Evolutionary conservation across 2,329 filamentous ascomycete genomes (phyloP).

Genomic region (Fusarium papillatum): DNA sequence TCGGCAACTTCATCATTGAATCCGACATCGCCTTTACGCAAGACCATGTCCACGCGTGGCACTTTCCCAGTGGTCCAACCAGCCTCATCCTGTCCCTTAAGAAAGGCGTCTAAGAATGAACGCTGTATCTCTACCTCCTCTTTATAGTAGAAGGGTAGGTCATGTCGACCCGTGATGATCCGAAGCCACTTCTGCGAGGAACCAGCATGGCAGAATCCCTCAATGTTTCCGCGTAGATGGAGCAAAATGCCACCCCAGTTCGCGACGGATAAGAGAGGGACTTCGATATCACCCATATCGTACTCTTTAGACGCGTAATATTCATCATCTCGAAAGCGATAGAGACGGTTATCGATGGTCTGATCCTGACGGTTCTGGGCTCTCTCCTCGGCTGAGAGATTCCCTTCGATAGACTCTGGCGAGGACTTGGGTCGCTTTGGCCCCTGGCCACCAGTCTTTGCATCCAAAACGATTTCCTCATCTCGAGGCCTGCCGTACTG

Average conservation of each 20-base stretch:
- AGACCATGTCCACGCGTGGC: slow-evolving; percentile 69
- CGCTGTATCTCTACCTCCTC: slow-evolving; percentile 77
- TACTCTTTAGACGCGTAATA: background rate
- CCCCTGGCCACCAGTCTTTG: background rate
- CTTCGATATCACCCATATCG: slow-evolving; percentile 71
- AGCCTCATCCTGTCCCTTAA: slow-evolving; percentile 72
- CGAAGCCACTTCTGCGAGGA: slow-evolving; percentile 76
- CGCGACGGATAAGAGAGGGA: slow-evolving; percentile 74
- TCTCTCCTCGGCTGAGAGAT: background rate
- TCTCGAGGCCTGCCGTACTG: slow-evolving; percentile 70
- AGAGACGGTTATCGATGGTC: slow-evolving; percentile 51
- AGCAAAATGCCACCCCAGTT: slow-evolving; percentile 80
- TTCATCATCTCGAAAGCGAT: background rate
- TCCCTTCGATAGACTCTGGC: background rate
- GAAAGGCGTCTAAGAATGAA: slow-evolving; percentile 77
- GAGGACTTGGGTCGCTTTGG: background rate
- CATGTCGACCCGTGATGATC: slow-evolving; percentile 77
- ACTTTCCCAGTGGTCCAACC: slow-evolving; percentile 72
- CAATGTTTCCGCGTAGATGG: slow-evolving; percentile 77
- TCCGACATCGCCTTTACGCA: slow-evolving; percentile 75
- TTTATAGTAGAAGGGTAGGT: slow-evolving; percentile 78
- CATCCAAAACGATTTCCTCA: background rate
- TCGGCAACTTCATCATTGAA: slow-evolving; percentile 74
- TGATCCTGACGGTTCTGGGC: background rate
- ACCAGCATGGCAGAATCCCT: slow-evolving; percentile 72